Evolutionary conservation across 1,139 yeast species (phyloP).

Genomic region (Zygotorulaspora mrakii): DNA sequence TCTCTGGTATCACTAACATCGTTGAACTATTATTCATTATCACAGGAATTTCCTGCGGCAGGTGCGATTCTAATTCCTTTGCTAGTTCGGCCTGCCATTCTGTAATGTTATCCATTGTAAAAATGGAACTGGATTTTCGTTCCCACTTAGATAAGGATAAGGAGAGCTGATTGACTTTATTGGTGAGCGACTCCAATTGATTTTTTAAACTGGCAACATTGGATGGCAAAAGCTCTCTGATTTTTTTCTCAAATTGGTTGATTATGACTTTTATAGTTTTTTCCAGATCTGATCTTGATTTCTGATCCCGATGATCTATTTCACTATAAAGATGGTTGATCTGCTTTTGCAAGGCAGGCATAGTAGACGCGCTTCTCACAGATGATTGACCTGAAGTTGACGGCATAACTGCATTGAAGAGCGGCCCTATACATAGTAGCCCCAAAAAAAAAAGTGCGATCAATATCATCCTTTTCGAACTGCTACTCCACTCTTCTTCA

Average conservation of each 20-base stretch:
- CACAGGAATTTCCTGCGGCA: slow-evolving; percentile 35
- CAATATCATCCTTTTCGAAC: slow-evolving; percentile 3
- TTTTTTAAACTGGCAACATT: slow-evolving; percentile 20
- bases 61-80: slow-evolving; percentile 18
- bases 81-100: slow-evolving; percentile 27
- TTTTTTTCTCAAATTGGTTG: slow-evolving; percentile 34
- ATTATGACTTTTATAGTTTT: slow-evolving; percentile 31
- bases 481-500: slow-evolving; percentile 2
- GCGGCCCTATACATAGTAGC: slow-evolving; percentile 9
- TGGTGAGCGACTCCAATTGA: slow-evolving; percentile 14
- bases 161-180: slow-evolving; percentile 22
- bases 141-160: slow-evolving; percentile 11
- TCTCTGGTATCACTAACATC: slow-evolving; percentile 32
- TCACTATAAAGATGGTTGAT: slow-evolving; percentile 32
- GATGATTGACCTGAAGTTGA: slow-evolving; percentile 3
- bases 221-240: slow-evolving; percentile 30
- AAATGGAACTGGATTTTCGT: slow-evolving; percentile 3
- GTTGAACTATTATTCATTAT: slow-evolving; percentile 27
- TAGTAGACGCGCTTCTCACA: slow-evolving; percentile 8
- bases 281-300: slow-evolving; percentile 29
- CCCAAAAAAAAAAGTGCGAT: slow-evolving; percentile 3
- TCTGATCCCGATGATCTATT: slow-evolving; percentile 24
- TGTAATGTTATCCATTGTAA: slow-evolving; percentile 27
- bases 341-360: slow-evolving; percentile 29
- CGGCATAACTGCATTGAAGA: slow-evolving; percentile 2